Evolutionary conservation across 345 rosid genomes (phyloP), one percentile per base, ranked within the genome.

Genomic region (Kandelia obovata): DNA sequence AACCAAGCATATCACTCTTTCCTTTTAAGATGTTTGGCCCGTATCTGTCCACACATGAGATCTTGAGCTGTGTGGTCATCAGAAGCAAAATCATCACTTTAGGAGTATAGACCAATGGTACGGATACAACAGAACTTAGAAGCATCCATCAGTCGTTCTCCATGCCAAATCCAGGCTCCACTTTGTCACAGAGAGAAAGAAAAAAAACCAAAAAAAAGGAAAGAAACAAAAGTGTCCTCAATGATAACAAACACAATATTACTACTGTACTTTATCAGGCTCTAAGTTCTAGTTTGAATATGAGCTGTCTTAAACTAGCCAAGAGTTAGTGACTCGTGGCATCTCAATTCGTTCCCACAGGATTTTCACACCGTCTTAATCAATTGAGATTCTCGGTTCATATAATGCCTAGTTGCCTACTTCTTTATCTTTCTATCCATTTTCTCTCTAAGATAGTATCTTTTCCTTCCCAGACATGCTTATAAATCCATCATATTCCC

Each of bases 1-100:
- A 11, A 39, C 47, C 47, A 39, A 9, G 49, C 49, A 43, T 43
- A 43, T 43, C 49, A 43, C 17, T 43, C 49, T 43, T 43, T 43
- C 49, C 16, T 25, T 56, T 56, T 21, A 26, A 63, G 35, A 79
- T 86, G 83, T 91, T 64, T 82, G 96, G 81, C 94, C 87, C 88
- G 96, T 92, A 91, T 90, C 97, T 86, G 90, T 93, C 98, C 91
- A 85, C 92, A 89, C 83, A 83, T 82, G 58, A 72, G 46, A 70
- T 56, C 92, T 90, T 69, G 28, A 63, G 76, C 71, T 81, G 81
- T 85, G 88, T 79, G 76, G 92, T 89, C 96, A 88, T 85, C 94
- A 73, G 68, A 91, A 87, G 89, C 91, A 91, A 86, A 80, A 70
- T 69, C 62, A 74, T 82, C 61, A 73, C 71, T 91, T 71, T 84